phyloP scores from a whole-genome alignment of 306 rosid species.

The Elaeagnus macrophylla region DNA sequence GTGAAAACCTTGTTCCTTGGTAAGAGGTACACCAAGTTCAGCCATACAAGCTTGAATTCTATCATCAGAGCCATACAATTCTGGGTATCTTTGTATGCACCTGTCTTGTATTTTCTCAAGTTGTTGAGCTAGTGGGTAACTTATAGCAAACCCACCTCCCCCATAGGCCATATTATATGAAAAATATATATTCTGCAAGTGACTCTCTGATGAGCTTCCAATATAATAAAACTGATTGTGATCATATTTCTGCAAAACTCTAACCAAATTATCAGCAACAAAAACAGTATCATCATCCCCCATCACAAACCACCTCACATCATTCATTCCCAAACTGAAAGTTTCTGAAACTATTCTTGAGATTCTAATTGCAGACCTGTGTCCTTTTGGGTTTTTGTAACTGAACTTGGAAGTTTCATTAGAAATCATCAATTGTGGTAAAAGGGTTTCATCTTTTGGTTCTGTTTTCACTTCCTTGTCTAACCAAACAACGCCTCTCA shows the following conservation, averaged over 20 bases:
- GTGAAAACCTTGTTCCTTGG: constrained; percentile 89
- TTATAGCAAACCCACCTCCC: constrained; percentile 90
- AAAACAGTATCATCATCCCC: constrained; percentile 98
- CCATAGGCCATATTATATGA: constrained; percentile 97
- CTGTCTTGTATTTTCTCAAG: constrained; percentile 68
- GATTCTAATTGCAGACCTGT: constrained; percentile 86
- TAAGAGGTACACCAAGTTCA: constrained; percentile 97
- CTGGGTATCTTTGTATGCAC: constrained; percentile 76
- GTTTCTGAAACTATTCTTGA: constrained; percentile 88
- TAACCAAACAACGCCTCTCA: constrained; percentile 86
- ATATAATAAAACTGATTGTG: constrained; percentile 69
- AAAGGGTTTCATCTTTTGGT: constrained; percentile 14
- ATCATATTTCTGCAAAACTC: constrained; percentile 63
- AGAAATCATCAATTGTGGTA: constrained; percentile 60
- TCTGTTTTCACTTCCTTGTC: constrained; percentile 38
- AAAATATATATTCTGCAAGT: constrained; percentile 82
- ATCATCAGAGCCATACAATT: constrained; percentile 86
- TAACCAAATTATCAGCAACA: constrained; percentile 57
- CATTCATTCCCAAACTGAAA: constrained; percentile 47
- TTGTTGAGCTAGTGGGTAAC: constrained; percentile 63
- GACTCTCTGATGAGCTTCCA: constrained; percentile 89
- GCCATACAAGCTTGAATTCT: constrained; percentile 99
- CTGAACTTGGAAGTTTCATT: constrained; percentile 50
- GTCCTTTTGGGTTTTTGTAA: constrained; percentile 70
- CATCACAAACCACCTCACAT: constrained; percentile 91